A percentile compares a stretch with the other conserved stretches of the same genome.
Evolutionary conservation across 2,329 filamentous ascomycete genomes (phyloP).

Genomic region (Aaosphaeria pasadenensis): DNA sequence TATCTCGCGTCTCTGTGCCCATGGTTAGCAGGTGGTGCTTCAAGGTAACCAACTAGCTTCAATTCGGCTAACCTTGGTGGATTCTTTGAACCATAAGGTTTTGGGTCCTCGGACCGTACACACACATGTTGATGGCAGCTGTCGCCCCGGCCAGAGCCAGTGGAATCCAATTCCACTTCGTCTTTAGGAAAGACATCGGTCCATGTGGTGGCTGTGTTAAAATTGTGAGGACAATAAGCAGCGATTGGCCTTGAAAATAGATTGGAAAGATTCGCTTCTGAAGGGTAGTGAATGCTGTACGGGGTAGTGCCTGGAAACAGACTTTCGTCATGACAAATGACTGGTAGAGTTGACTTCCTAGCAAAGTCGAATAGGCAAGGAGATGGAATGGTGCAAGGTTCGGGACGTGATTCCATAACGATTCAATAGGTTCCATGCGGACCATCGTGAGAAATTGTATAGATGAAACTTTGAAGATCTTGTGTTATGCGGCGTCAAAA

Average conservation of each 20-base stretch:
- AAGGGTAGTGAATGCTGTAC: constrained; percentile 36
- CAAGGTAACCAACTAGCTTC: not conserved
- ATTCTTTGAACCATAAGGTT: constrained; percentile 33
- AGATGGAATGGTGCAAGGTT: constrained; percentile 27
- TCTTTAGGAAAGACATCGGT: constrained; percentile 19
- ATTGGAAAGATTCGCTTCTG: constrained; percentile 41
- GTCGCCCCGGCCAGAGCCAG: constrained; percentile 28
- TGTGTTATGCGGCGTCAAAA: too few species aligned
- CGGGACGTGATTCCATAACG: not conserved
- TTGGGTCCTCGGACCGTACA: constrained; percentile 36
- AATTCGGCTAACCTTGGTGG: constrained; percentile 21
- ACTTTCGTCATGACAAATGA: constrained; percentile 43
- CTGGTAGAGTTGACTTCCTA: constrained; percentile 41
- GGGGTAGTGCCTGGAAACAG: constrained; percentile 33
- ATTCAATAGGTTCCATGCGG: not conserved
- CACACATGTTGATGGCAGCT: constrained; percentile 34
- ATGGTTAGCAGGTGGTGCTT: not conserved
- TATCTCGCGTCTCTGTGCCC: not conserved
- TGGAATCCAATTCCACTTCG: constrained; percentile 19
- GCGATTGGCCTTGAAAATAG: constrained; percentile 39
- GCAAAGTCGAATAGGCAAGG: constrained; percentile 38
- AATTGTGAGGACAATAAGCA: constrained; percentile 33
- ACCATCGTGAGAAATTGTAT: too few species aligned
- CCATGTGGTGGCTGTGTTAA: constrained; percentile 34
- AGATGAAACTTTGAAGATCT: too few species aligned